A percentile compares a stretch with the other conserved stretches of the same genome.
Evolutionary conservation across 2,329 filamentous ascomycete species (phyloP).

Genomic region (Pseudogymnoascus destructans): DNA sequence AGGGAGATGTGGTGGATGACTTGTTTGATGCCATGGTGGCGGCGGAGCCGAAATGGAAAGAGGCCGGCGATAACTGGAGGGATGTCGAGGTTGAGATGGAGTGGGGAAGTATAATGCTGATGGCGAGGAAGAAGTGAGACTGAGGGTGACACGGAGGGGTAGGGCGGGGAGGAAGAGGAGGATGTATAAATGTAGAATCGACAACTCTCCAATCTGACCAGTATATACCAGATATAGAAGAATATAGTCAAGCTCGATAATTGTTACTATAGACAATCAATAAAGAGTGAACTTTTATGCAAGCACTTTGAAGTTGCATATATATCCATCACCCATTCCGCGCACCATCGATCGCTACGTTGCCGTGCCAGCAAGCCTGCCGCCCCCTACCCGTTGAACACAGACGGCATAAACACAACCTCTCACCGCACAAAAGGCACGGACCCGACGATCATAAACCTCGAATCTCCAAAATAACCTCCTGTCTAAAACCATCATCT

Average conservation of each 20-base stretch:
- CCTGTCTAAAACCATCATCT: background rate
- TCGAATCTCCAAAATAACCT: slow-evolving; percentile 7
- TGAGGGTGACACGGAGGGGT: background rate
- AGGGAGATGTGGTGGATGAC: slow-evolving; percentile 48
- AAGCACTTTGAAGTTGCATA: background rate
- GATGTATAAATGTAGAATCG: background rate
- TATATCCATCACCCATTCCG: background rate
- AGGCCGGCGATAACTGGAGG: slow-evolving; percentile 35
- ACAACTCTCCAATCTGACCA: background rate
- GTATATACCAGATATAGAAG: background rate
- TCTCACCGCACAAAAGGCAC: slow-evolving; percentile 7
- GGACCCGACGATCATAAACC: slow-evolving; percentile 3
- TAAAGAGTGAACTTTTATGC: background rate
- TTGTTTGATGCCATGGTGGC: slow-evolving; percentile 46
- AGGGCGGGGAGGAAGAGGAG: background rate
- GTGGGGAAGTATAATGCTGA: slow-evolving; percentile 47
- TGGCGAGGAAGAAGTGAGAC: slow-evolving; percentile 35
- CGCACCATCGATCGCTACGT: background rate
- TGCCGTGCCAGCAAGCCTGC: slow-evolving; percentile 1
- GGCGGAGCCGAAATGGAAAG: slow-evolving; percentile 40
- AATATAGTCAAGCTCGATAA: background rate
- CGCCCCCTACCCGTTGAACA: slow-evolving; percentile 1
- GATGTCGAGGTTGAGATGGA: slow-evolving; percentile 43
- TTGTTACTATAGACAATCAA: background rate
- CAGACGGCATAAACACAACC: slow-evolving; percentile 7